Base-by-base conservation (phyloP, 495 filamentous ascomycete species). In the Oleoguttula mirabilis region DNA sequence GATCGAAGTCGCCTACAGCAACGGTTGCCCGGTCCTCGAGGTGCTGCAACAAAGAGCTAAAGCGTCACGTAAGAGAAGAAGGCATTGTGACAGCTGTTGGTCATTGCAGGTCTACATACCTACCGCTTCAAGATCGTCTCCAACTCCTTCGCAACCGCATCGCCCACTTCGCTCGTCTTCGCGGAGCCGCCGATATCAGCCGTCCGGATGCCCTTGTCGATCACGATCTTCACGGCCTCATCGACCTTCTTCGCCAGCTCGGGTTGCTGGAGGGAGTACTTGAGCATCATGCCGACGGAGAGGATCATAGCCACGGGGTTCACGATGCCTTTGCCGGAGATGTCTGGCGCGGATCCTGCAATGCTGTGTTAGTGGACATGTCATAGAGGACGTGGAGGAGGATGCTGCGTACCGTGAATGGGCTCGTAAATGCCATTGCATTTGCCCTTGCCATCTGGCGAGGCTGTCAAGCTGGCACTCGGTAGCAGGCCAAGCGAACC, bases 371-470 rank as follows among this genome's bases (percentile, higher is more conserved):
- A 21, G 12, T 20, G 19, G 21, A 32, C 17, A 21, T 5, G 3
- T 2, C n/a, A 6, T 33, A 14, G 32, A 5, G 15, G 7, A 17
- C 5, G 15, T 10, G 7, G 7, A 11, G 32, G 32, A 30, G 22
- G 25, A 34, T 7, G n/a, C 25, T n/a, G 27, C 17, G 16, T 39
- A 84, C 88, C 92, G 61, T 98, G 92, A 52, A 96, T 96, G 23
- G 92, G 92, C 71, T 96, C 90, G 59, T 95, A 98, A 55, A 98
- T 94, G 54, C 90, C 80, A 51, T 82, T 84, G 48, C 79, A 77
- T 55, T 66, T 74, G 31, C 67, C 65, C 66, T 80, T 79, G 11
- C 75, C 77, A 66, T 94, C 88, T 1, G 90, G 90, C 33, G 92
- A 76, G 16, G 82, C 86, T 36, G 76, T 80, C 60, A 98, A 65